These are phyloP conservation scores for Cryptosporidium canis DNA, from an alignment of 169 alveolate species.

Conservation along the genomic window DNA sequence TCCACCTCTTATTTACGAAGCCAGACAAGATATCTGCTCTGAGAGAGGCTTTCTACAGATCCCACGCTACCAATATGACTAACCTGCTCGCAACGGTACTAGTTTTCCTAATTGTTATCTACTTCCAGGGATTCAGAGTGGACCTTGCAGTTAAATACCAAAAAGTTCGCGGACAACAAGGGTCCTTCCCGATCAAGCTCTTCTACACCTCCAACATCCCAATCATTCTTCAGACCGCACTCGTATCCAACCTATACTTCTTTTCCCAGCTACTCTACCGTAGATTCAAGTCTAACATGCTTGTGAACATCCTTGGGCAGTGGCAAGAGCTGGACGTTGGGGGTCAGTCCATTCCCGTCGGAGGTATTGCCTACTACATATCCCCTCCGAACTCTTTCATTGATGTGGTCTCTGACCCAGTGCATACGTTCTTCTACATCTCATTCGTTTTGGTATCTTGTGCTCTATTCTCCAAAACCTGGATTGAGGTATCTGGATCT, in stretches of 20 bases:
- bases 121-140: slow-evolving; percentile 99
- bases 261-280: slow-evolving; percentile 97
- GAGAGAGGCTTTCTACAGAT: slow-evolving; percentile 95
- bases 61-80: slow-evolving; percentile 97
- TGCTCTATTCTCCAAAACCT: slow-evolving; percentile 99
- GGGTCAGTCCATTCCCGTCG: slow-evolving; percentile 98
- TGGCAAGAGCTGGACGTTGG: slow-evolving; percentile 95
- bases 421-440: slow-evolving; percentile 96
- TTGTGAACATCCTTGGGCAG: slow-evolving; percentile 91
- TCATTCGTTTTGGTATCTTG: slow-evolving; percentile 97
- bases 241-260: slow-evolving; percentile 98
- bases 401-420: slow-evolving; percentile 94
- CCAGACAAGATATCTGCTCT: slow-evolving; percentile 89
- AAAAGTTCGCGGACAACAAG: slow-evolving; percentile 96
- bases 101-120: slow-evolving; percentile 97
- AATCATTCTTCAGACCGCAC: slow-evolving; percentile 95
- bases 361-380: slow-evolving; percentile 99
- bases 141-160: slow-evolving; percentile 95
- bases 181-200: slow-evolving; percentile 98
- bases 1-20: slow-evolving; percentile 96
- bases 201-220: slow-evolving; percentile 99
- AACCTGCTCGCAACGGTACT: slow-evolving; percentile 96
- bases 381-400: slow-evolving; percentile 96
- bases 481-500: slow-evolving; percentile 99
- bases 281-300: slow-evolving; percentile 94